A percentile compares a stretch with the other conserved stretches of the same genome.
phyloP scores from a whole-genome alignment of 768 basidiomycete species.

The Plicaturopsis crispa region DNA sequence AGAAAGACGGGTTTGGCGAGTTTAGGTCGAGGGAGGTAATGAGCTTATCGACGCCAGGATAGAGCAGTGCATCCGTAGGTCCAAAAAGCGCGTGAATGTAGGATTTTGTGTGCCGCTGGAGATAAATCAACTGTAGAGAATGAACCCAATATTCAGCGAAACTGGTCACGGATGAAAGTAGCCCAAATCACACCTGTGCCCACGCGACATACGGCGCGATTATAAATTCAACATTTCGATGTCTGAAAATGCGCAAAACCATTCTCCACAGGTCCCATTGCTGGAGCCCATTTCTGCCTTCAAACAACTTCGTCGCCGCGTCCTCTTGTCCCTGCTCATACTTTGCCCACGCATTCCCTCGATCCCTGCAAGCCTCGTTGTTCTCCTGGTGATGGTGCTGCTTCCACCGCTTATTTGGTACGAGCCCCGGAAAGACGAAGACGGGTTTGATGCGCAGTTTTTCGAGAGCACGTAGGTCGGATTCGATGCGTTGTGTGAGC shows the following conservation, averaged over 20 bases:
- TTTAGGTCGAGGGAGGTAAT: conserved; percentile 83
- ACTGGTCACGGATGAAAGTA: conserved; percentile 3
- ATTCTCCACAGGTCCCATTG: conserved; percentile 95
- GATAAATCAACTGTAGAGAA: conserved; percentile 73
- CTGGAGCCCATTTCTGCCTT: conserved; percentile 55
- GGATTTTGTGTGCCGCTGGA: conserved; percentile 85
- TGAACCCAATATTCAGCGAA: conserved; percentile 6
- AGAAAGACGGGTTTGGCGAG: conserved; percentile 63
- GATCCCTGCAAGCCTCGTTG: conserved; percentile 64
- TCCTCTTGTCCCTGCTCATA: conserved; percentile 93
- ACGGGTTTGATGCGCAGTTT: conserved; percentile 93
- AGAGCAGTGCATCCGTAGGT: conserved; percentile 84
- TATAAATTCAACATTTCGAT: conserved; percentile 92
- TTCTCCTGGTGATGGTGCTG: conserved; percentile 41
- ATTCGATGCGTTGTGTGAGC: conserved; percentile 81
- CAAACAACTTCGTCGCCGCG: conserved; percentile 78
- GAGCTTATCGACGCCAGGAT: conserved; percentile 81
- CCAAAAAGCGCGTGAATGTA: conserved; percentile 95
- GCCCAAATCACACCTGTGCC: conserved; percentile 93
- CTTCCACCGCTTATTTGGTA: conserved; percentile 70
- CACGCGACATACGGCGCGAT: conserved; percentile 93
- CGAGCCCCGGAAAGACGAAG: conserved; percentile 93
- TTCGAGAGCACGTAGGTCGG: conserved; percentile 86
- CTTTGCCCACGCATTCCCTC: conserved; percentile 84
- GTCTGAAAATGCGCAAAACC: conserved; percentile 86